Evolutionary conservation across 2,329 filamentous ascomycete genomes (phyloP).

Genomic region (Talaromyces amestolkiae): DNA sequence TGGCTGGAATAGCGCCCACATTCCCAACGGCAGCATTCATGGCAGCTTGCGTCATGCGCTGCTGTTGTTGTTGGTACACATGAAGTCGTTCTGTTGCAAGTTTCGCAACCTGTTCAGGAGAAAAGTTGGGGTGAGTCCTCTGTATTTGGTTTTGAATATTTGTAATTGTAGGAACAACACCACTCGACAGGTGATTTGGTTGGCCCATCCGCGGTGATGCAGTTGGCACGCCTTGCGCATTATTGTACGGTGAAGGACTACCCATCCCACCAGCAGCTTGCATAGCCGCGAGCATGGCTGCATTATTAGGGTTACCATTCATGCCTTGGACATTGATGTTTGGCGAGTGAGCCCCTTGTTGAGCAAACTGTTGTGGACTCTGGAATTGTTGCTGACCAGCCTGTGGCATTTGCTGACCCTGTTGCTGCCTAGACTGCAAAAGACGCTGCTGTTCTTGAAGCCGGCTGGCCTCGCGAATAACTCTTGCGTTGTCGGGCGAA

Average conservation of each 20-base stretch:
- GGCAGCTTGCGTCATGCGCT: conserved; percentile 51
- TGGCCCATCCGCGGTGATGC: conserved; percentile 50
- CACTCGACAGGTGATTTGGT: conserved; percentile 52
- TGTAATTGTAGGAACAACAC: conserved; percentile 55
- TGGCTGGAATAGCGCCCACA: conserved; percentile 40
- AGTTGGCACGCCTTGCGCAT: conserved; percentile 41
- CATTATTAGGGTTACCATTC: conserved; percentile 24
- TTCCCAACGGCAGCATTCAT: conserved; percentile 53
- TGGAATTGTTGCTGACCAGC: conserved; percentile 42
- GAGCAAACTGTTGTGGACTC: conserved; percentile 47
- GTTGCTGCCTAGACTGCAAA: conserved; percentile 53
- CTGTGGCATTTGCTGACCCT: conserved; percentile 33
- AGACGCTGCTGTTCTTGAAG: conserved; percentile 58
- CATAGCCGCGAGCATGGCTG: conserved; percentile 46
- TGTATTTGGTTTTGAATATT: conserved; percentile 54
- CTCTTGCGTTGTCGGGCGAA: conserved; percentile 47
- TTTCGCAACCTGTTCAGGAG: conserved; percentile 54
- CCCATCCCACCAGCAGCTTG: conserved; percentile 44
- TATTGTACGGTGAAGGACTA: conserved; percentile 43
- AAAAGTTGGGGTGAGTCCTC: conserved; percentile 50
- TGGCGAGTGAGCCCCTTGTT: conserved; percentile 45
- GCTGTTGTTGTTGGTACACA: conserved; percentile 43
- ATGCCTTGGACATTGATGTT: conserved; percentile 39
- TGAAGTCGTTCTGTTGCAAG: conserved; percentile 53
- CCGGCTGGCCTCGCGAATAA: conserved; percentile 48